These are phyloP conservation scores for Tetrahymena borealis DNA, from an alignment of 73 alveolate species.

Conservation along the genomic window DNA sequence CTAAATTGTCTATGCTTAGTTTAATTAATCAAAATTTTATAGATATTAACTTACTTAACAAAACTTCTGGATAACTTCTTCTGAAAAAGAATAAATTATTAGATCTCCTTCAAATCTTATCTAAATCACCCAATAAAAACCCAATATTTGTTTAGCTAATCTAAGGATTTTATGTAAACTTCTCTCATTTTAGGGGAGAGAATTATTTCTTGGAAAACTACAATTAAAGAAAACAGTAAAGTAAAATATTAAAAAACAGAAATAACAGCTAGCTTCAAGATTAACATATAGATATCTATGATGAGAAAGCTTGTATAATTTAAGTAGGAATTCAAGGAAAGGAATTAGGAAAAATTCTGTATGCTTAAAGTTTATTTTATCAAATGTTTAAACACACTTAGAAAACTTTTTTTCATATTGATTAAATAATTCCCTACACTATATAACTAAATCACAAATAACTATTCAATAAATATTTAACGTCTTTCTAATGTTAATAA, in stretches of 20 bases:
- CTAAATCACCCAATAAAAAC: neutral
- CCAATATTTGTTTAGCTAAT: neutral
- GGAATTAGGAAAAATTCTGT: neutral
- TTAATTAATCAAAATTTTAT: neutral
- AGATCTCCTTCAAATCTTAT: neutral
- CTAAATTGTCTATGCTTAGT: neutral
- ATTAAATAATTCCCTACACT: neutral
- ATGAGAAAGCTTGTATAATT: neutral
- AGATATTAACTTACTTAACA: neutral
- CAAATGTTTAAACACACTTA: neutral
- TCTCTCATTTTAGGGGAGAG: neutral
- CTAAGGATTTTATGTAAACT: neutral
- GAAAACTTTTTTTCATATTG: neutral
- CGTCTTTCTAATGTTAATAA: neutral
- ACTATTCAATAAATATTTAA: neutral
- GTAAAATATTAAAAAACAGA: neutral
- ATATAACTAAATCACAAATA: neutral
- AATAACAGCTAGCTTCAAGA: neutral
- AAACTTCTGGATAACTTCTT: neutral
- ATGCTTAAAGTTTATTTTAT: neutral
- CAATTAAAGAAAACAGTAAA: neutral
- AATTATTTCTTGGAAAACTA: neutral
- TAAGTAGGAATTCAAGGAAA: neutral
- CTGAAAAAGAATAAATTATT: neutral
- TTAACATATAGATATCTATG: neutral